Evolutionary conservation across 257 asterid species (phyloP).

Genomic region (Ligustrum vulgare): DNA sequence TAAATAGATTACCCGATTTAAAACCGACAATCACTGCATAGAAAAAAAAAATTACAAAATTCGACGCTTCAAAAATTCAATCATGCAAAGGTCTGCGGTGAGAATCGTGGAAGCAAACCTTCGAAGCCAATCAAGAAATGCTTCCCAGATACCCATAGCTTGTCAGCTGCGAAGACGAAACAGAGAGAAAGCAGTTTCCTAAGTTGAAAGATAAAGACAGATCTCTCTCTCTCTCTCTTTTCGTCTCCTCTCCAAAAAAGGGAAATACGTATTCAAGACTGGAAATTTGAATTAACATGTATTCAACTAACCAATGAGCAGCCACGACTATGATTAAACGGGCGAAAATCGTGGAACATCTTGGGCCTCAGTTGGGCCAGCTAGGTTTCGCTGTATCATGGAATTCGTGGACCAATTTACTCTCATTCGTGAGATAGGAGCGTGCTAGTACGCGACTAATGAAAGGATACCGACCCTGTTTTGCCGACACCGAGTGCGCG

Average conservation of each 20-base stretch:
- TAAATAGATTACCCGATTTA: constrained; percentile 8
- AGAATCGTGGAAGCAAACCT: constrained; percentile 42
- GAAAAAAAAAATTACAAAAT: background rate
- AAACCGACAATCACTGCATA: constrained; percentile 7
- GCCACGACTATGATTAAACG: background rate
- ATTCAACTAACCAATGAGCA: constrained; percentile 20
- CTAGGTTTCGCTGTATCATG: constrained; percentile 30
- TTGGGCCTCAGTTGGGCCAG: constrained; percentile 27
- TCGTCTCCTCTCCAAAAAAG: background rate
- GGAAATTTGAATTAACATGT: constrained; percentile 16
- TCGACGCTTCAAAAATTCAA: background rate
- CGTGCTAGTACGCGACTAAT: background rate
- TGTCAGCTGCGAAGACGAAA: constrained; percentile 31
- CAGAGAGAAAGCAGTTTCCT: background rate
- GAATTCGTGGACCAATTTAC: background rate
- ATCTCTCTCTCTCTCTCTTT: constrained; percentile 29
- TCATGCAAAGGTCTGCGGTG: background rate
- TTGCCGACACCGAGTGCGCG: too few relatives aligned
- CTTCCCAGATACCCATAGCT: constrained; percentile 93
- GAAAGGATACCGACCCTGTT: background rate
- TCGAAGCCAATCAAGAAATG: constrained; percentile 97
- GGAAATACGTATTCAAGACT: background rate
- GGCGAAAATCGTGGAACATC: constrained; percentile 29
- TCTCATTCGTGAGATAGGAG: background rate
- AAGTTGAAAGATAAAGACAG: constrained; percentile 20